Base-by-base conservation (phyloP, 805 yeast species). In the Phaffomyces antillensis region DNA sequence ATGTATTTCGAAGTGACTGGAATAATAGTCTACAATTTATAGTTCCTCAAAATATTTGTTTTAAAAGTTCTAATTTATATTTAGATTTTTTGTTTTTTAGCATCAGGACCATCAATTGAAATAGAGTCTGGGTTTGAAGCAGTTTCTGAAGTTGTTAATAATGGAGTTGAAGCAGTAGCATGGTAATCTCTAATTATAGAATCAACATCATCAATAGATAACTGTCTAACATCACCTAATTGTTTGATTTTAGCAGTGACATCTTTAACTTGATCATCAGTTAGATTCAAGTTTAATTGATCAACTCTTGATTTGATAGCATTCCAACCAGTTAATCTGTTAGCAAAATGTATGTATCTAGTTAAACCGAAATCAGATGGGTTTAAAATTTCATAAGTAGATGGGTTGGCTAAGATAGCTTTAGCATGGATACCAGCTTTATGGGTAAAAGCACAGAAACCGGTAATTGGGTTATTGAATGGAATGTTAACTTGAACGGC, bases 351-450 rank as follows among this genome's bases (percentile, higher is more conserved):
- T 63, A 91, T 91, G 67, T 91, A 91, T 65, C 99, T 81, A 45
- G 95, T 82, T 64, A 91, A 79, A 64, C 99, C 99, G 61, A 91
- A 91, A 70, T 91, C 99, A 26, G 84, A 71, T 46, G 99, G 99
- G 65, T 85, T 85, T 65, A 91, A 76, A 61, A 91, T 91, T 75
- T 91, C 99, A 67, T 91, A 91, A n/a, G 98, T 93, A 39, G 96
- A 88, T 51, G 99, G 99, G 71, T 91, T 93, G 47, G 99, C 99
- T 54, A 91, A 78, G 56, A 91, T 91, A 46, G 98, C 98, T 76
- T 93, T 91, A 60, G 99, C 98, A 67, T 91, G 99, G 65, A 91
- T 90, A 69, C 99, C 99, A 47, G 99, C 99, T 77, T 91, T 91
- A 75, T 91, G 99, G 48, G 99, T 91, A 73, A 91, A 91, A 39